phyloP scores from a whole-genome alignment of 2,329 filamentous ascomycete genomes.

The Aotearoamyces nothofagi region DNA sequence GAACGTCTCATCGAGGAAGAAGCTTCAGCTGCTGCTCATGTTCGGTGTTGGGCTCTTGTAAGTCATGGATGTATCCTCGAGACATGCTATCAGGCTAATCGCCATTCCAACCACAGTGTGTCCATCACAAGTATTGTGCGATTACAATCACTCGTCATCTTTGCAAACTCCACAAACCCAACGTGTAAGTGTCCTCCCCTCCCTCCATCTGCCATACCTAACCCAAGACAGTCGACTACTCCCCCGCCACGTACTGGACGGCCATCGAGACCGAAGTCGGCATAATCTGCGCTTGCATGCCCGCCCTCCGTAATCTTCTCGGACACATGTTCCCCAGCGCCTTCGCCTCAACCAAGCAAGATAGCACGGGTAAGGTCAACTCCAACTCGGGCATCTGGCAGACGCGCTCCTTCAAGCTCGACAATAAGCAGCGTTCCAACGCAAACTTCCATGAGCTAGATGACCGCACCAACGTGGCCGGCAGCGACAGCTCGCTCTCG shows the following conservation, averaged over 20 bases:
- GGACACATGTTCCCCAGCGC: not conserved
- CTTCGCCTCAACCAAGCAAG: constrained; percentile 1
- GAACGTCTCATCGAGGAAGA: constrained; percentile 30
- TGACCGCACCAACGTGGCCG: too few species aligned
- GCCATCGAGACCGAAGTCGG: constrained; percentile 13
- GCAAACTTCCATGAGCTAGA: too few species aligned
- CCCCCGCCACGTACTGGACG: constrained; percentile 9
- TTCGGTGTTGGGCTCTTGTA: constrained; percentile 32
- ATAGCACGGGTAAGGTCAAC: too few species aligned
- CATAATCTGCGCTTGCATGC: constrained; percentile 16
- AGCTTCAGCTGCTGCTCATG: constrained; percentile 32
- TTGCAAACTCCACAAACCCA: constrained; percentile 10
- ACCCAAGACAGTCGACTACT: constrained; percentile 9
- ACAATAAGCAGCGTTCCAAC: too few species aligned
- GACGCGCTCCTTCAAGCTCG: too few species aligned
- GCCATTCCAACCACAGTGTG: constrained; percentile 7
- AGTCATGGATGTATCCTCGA: constrained; percentile 3
- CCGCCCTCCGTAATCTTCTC: constrained; percentile 10
- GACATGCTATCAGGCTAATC: not conserved
- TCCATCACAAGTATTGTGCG: constrained; percentile 14
- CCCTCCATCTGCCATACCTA: not conserved
- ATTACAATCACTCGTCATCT: constrained; percentile 10
- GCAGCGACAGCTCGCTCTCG: too few species aligned
- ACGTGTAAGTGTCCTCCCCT: constrained; percentile 7
- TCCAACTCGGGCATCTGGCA: too few species aligned